Percentiles rank a stretch among this genome's conserved stretches.
Evolutionary conservation across 2,329 filamentous ascomycete species (phyloP).

Genomic region (Venturia aucupariae): DNA sequence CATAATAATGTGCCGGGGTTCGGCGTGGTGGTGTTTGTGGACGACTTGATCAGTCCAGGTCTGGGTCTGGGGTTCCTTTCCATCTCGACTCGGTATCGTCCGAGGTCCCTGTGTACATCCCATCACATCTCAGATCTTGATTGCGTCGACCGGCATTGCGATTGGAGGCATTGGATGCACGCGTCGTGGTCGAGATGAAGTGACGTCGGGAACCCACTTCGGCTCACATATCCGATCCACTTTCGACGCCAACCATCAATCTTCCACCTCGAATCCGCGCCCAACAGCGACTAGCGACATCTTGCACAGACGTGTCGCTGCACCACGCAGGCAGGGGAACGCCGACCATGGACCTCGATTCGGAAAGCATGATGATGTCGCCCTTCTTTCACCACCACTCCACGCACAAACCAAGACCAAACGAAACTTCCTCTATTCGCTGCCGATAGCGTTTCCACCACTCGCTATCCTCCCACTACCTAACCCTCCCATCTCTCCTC

Average conservation of each 20-base stretch:
- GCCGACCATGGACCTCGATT: background rate
- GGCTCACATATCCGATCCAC: background rate
- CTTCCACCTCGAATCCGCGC: no score
- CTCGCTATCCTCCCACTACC: background rate
- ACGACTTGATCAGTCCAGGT: no score
- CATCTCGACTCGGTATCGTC: no score
- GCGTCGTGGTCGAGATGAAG: background rate
- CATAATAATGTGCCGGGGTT: no score
- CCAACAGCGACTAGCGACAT: no score
- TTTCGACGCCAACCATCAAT: no score
- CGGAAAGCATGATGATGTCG: background rate
- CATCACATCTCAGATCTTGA: no score
- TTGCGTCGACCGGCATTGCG: no score
- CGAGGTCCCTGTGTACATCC: no score
- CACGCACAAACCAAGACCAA: background rate
- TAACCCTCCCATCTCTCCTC: background rate
- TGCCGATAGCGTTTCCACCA: background rate
- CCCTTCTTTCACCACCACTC: background rate
- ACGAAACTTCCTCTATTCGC: slow-evolving; percentile 1
- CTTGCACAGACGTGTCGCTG: background rate
- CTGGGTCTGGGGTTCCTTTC: no score
- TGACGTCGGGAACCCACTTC: slow-evolving; percentile 3
- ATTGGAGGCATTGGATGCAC: background rate
- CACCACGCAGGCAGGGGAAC: background rate
- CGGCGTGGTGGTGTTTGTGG: no score